Conservation (phyloP, 495 filamentous ascomycete genomes). For the Staphylotrichum tortipilum region DNA sequence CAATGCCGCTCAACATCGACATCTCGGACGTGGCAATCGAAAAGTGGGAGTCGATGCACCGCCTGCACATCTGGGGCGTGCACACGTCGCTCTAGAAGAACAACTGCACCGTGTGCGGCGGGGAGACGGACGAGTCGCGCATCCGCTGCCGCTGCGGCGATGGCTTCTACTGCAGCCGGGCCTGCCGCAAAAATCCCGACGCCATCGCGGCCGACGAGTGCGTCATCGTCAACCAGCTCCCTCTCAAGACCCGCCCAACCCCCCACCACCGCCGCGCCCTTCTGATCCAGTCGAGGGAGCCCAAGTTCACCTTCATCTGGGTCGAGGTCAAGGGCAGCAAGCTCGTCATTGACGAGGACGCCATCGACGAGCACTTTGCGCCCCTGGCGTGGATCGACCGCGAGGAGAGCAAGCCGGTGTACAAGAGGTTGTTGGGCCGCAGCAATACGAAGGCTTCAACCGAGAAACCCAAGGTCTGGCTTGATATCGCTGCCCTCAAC, state of each 20-base stretch:
- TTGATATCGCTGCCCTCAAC: background rate
- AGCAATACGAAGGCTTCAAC: no score
- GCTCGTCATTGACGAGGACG: background rate
- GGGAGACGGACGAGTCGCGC: background rate
- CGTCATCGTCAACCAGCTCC: background rate
- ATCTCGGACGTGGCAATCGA: conserved; percentile 1
- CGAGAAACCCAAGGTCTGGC: background rate
- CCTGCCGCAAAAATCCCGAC: background rate
- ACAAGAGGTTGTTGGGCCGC: no score
- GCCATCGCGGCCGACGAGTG: background rate
- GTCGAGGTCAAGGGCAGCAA: background rate
- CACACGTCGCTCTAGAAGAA: background rate
- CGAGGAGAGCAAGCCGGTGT: no score
- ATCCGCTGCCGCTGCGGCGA: background rate
- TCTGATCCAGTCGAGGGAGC: background rate
- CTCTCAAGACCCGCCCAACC: background rate
- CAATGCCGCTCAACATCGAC: conserved; percentile 1
- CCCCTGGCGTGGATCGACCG: no score
- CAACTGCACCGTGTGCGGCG: background rate
- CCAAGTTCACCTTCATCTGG: background rate
- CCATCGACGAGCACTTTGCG: background rate
- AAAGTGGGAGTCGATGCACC: background rate
- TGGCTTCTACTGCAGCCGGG: background rate
- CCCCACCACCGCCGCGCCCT: background rate
- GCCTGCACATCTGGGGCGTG: background rate